Percentiles rank a stretch among this genome's conserved stretches.
These are phyloP conservation scores for Yarrowia phangngaensis DNA, from an alignment of 805 yeast species.

Conservation along the genomic window DNA sequence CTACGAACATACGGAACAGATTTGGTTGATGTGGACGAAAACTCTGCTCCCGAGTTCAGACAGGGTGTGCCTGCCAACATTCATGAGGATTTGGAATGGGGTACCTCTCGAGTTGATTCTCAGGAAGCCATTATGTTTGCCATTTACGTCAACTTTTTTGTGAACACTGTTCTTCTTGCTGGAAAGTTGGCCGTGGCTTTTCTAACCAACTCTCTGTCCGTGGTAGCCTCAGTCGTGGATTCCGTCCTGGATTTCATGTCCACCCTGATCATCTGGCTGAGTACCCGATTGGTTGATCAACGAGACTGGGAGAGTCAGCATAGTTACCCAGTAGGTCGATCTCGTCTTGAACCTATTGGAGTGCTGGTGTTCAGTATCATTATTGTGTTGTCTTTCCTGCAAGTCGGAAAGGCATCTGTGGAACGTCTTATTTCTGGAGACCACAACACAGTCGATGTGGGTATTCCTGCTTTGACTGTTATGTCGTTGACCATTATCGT, in stretches of 20 bases:
- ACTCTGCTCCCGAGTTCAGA: slow-evolving; percentile 34
- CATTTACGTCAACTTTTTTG: slow-evolving; percentile 57
- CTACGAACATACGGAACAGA: slow-evolving; percentile 55
- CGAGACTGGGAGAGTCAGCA: slow-evolving; percentile 47
- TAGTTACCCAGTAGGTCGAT: slow-evolving; percentile 62
- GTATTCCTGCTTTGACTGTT: slow-evolving; percentile 50
- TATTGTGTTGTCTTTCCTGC: slow-evolving; percentile 66
- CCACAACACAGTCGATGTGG: slow-evolving; percentile 45
- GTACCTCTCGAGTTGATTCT: slow-evolving; percentile 47
- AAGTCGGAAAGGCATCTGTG: slow-evolving; percentile 64
- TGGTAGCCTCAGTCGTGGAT: slow-evolving; percentile 74
- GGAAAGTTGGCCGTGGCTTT: slow-evolving; percentile 60
- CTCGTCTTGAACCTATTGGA: slow-evolving; percentile 73
- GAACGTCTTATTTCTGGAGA: slow-evolving; percentile 47
- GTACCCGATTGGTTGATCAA: slow-evolving; percentile 45
- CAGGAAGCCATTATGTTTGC: slow-evolving; percentile 53
- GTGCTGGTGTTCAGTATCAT: slow-evolving; percentile 68
- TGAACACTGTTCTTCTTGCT: slow-evolving; percentile 52
- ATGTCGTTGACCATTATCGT: slow-evolving; percentile 61
- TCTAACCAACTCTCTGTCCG: slow-evolving; percentile 68
- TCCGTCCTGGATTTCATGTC: slow-evolving; percentile 70
- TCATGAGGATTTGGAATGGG: slow-evolving; percentile 49
- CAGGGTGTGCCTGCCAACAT: slow-evolving; percentile 56
- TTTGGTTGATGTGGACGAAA: slow-evolving; percentile 29
- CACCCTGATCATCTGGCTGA: slow-evolving; percentile 63